Evolutionary conservation across 805 yeast species (phyloP), one percentile per base, ranked within the genome.

Genomic region (Brettanomyces anomalus): DNA sequence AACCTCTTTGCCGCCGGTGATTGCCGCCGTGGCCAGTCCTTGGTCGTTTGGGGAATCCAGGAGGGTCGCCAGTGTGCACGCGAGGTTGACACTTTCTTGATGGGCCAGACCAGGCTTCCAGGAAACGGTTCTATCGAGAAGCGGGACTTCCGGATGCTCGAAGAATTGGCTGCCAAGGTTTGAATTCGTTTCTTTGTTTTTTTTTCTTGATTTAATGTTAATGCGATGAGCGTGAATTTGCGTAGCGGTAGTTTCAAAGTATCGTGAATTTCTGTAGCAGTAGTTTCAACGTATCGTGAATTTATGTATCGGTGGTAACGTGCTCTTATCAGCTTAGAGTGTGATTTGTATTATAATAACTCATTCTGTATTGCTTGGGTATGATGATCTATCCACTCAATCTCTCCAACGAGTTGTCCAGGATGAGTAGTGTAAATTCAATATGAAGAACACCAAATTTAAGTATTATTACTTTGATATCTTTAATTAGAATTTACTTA

Each of bases 21-120:
- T 66, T 93, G 97, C 70, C 84, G 98, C 73, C 81, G 97, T 68
- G 98, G 98, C 24, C 98, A 90, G 71, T 86, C 96, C 2, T 76
- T 90, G 64, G 90, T 90, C 62, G 98, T 90, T 43, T 93, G 97
- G 97, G 98, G 97, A 68, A 90, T 90, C 54, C 97, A 93, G 69
- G 98, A 90, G 68, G 98, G 98, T 52, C 81, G 97, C 71, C 96
- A 90, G 67, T 88, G 96, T 77, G 98, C 98, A 32, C 76, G 96
- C 52, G 88, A 86, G 54, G 94, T 90, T 49, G 98, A 90, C 60
- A 63, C 70, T 53, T 84, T 64, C 62, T 71, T 90, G 62, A 78
- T 80, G 79, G 89, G 90, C 20, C 65, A 75, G 49, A 74, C 95
- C 17, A 74, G 84, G 58, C 74, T 93, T 56, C 97, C 98, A 47